Evolutionary conservation across 2,329 filamentous ascomycete species (phyloP), one percentile per base, ranked within the genome.

Genomic region (Davidsoniella neocaledoniae): DNA sequence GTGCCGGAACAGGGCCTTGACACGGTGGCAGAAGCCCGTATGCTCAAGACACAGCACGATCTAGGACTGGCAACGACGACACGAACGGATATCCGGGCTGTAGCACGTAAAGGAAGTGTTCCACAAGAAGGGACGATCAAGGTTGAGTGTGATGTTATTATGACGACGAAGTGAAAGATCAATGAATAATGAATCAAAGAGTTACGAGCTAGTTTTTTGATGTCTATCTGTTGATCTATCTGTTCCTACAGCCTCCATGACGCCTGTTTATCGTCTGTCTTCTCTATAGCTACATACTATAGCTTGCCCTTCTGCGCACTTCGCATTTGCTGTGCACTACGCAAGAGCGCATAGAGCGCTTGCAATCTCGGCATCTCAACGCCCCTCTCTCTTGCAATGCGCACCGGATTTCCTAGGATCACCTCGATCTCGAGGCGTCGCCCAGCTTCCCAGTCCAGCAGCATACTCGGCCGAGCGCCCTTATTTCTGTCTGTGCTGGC

Each of bases 381-480:
- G 0, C 79, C 80, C 46, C 71, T 70, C 48, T 69, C 70, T 56
- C 76, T 66, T 8, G 80, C 81, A 43, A 82, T 76, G 55, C 77
- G 66, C 26, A 84, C 74, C 1, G 81, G 79, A 59, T 85, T 84
- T 1, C 81, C 81, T 21, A 85, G 60, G 39, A 85, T 83, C 36
- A 83, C 81, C 63, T 85, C 81, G 46, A 85, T 60, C 66, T 86
- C 81, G 69, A 85, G 70, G 39, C 71, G 72, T 58, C 76, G 69
- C 0, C 77, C 76, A 1, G 68, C 70, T 61, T 82, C 77, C 78
- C 79, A 84, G 58, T 85, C 81, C 12, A 80, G 62, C 57, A 82
- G 66, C 81, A 85, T 85, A 56, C 74, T 78, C 25, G 75, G 75
- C 57, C 74, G 72, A 16, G 76, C 77, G 0, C 79, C 80, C 33